Evolutionary conservation across 2,329 filamentous ascomycete species (phyloP), one percentile per base, ranked within the genome.

Genomic region (Fusarium sulawesiense): DNA sequence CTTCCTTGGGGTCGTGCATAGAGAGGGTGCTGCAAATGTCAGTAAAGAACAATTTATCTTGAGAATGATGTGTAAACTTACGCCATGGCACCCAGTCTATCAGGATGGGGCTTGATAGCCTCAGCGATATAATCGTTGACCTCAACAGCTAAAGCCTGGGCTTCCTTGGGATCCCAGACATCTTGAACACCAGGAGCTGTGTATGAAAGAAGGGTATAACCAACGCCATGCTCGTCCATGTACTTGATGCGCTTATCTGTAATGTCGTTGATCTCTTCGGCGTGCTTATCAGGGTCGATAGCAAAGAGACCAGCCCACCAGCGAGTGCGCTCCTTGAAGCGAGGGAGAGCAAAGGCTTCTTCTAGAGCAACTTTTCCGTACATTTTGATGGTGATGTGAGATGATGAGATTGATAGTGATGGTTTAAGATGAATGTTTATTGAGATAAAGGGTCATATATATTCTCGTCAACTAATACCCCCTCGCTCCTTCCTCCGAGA

Each of bases 251-350:
- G 82, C 8, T 78, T 76, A 20, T 79, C 76, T 50, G 78, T 79
- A 34, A 83, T 73, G 56, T 83, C 81, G 46, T 79, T 78, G 70
- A 84, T 91, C 77, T 91, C 87, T 27, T 77, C 80, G 57, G 83
- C 82, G 65, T 90, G 88, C 76, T 85, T 86, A 13, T 88, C 86
- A 3, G 86, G 81, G 68, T 90, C 84, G n/a, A 85, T 81, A 16
- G 87, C 84, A 74, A 90, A 91, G 23, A 90, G 77, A 7, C 81
- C 78, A 2, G 88, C 89, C 87, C 87, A 89, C 87, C 87, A 89
- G 71, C 81, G 80, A 7, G 86, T 88, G 76, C 85, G 86, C 67
- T 89, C 86, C 47, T 84, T 81, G 66, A 89, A 83, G 34, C 87
- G 83, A 46, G 89, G 87, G 9, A 89, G 81, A 64, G 85, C 85